Conservation (phyloP, 805 yeast genomes). For the Clavispora santaluciae region DNA sequence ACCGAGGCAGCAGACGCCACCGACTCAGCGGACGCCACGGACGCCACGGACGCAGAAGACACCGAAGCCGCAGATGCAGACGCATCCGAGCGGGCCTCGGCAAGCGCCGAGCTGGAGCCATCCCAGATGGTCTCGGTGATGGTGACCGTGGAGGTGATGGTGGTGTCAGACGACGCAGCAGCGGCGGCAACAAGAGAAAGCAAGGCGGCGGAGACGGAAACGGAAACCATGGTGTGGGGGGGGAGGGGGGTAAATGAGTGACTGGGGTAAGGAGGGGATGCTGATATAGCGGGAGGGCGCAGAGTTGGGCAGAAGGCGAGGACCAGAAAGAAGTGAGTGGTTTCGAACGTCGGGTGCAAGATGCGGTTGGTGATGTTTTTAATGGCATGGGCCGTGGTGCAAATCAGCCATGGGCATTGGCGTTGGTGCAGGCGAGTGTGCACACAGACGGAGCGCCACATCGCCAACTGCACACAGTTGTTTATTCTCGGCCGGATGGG, state of each 20-base stretch:
- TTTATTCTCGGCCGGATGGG: background rate
- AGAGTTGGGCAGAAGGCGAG: background rate
- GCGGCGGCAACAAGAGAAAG: slow-evolving; percentile 9
- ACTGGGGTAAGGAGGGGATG: slow-evolving; percentile 3
- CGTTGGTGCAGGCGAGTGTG: background rate
- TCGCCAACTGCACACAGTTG: background rate
- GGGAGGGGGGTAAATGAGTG: background rate
- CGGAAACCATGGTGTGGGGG: background rate
- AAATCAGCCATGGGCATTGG: background rate
- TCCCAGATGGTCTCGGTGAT: slow-evolving; percentile 25
- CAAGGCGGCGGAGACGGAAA: slow-evolving; percentile 1
- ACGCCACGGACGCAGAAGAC: slow-evolving; percentile 14
- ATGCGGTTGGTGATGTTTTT: background rate
- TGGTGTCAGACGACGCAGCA: slow-evolving; percentile 14
- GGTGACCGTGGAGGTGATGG: slow-evolving; percentile 26
- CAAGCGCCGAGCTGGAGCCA: slow-evolving; percentile 23
- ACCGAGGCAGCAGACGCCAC: slow-evolving; percentile 14
- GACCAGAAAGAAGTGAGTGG: background rate
- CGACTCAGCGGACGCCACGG: slow-evolving; percentile 10
- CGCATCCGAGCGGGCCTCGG: slow-evolving; percentile 19
- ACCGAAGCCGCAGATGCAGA: slow-evolving; percentile 4
- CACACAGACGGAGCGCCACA: background rate
- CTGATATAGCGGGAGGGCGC: background rate
- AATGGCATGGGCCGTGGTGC: background rate
- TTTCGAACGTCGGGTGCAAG: background rate